Evolutionary conservation across 108 stramenopile genomes (phyloP).

Genomic region (Chaetoceros tenuissimus): DNA sequence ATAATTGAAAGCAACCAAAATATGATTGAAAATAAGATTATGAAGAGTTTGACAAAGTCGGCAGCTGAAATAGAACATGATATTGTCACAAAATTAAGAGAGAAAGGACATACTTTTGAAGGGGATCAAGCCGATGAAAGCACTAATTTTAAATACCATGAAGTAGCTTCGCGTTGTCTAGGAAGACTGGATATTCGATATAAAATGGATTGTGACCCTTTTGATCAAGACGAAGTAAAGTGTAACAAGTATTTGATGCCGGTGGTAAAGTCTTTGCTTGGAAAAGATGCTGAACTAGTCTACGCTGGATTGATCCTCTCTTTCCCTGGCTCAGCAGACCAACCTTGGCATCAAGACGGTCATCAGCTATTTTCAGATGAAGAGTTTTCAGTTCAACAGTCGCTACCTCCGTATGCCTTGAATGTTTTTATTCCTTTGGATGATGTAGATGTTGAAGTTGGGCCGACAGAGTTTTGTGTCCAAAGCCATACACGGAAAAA

Average conservation of each 20-base stretch:
- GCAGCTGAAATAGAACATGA: background rate
- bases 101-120: background rate
- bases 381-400: background rate
- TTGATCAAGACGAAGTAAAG: constrained; percentile 8
- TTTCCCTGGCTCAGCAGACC: constrained; percentile 28
- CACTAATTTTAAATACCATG: constrained; percentile 25
- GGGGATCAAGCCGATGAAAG: background rate
- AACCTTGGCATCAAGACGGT: constrained; percentile 61
- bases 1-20: background rate
- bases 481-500: constrained; percentile 19
- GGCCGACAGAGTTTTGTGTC: constrained; percentile 42
- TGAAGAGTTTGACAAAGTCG: background rate
- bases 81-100: background rate
- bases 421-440: constrained; percentile 44
- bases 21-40: background rate
- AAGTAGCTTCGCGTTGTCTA: constrained; percentile 38
- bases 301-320: constrained; percentile 38
- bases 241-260: constrained; percentile 20
- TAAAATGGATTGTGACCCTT: constrained; percentile 16
- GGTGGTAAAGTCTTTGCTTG: constrained; percentile 18
- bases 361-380: constrained; percentile 29
- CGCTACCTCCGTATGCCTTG: constrained; percentile 37
- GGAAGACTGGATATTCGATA: constrained; percentile 42
- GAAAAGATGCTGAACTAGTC: constrained; percentile 27
- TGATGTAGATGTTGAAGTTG: constrained; percentile 20